Percentiles rank a stretch among this genome's conserved stretches.
Conservation (phyloP, 768 basidiomycete species). For the Terana coerulea region DNA sequence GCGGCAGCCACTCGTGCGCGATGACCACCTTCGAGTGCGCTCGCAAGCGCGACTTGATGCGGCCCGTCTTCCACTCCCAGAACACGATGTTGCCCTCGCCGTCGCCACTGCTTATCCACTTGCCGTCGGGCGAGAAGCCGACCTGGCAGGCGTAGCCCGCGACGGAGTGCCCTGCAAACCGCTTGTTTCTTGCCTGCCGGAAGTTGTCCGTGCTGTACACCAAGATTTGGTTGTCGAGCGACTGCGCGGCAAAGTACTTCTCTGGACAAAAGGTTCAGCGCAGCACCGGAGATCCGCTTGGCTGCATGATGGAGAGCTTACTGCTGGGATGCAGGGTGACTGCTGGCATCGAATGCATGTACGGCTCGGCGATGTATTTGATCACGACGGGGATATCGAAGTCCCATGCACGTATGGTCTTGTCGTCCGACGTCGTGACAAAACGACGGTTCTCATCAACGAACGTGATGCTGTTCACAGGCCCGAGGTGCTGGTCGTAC, state of each 20-base stretch:
- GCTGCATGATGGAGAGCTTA: conserved; percentile 40
- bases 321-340: conserved; percentile 94
- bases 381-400: conserved; percentile 99
- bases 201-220: conserved; percentile 98
- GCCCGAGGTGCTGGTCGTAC: conserved; percentile 97
- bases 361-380: conserved; percentile 98
- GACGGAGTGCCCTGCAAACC: conserved; percentile 94
- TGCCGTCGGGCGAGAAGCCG: conserved; percentile 96
- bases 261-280: conserved; percentile 43
- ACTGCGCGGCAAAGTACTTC: conserved; percentile 97
- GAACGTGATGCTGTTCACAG: conserved; percentile 98
- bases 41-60: conserved; percentile 85
- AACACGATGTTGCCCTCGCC: conserved; percentile 93
- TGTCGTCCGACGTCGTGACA: conserved; percentile 98
- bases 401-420: conserved; percentile 99
- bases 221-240: conserved; percentile 96
- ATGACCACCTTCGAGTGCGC: conserved; percentile 98
- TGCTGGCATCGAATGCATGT: conserved; percentile 99
- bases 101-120: conserved; percentile 97
- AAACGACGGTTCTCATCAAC: conserved; percentile 98
- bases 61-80: conserved; percentile 99
- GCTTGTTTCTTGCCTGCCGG: conserved; percentile 97
- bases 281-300: not conserved
- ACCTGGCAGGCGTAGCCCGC: conserved; percentile 98
- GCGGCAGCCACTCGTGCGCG: conserved; percentile 96